Percentiles rank a stretch among this genome's conserved stretches.
Evolutionary conservation across 2,329 filamentous ascomycete species (phyloP).

Genomic region (Dactylellina haptotyla): DNA sequence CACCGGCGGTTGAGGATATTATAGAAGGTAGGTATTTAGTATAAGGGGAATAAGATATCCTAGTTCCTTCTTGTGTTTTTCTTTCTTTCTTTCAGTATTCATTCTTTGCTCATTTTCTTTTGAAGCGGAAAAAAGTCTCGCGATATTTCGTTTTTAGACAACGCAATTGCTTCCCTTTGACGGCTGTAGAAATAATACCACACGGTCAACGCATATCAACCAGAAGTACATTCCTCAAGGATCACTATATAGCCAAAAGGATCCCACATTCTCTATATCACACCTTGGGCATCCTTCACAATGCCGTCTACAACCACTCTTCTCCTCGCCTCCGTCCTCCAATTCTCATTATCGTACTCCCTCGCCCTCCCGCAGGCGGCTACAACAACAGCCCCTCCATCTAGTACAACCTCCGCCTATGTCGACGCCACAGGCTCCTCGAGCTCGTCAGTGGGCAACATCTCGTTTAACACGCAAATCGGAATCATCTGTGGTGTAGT

Average conservation of each 20-base stretch:
- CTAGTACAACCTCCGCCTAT: constrained; percentile 19
- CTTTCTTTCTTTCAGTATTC: constrained; percentile 4
- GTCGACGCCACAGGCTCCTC: constrained; percentile 28
- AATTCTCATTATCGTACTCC: constrained; percentile 39
- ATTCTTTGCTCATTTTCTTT: constrained; percentile 10
- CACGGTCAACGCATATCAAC: constrained; percentile 34
- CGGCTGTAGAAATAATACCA: constrained; percentile 24
- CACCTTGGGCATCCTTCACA: not conserved
- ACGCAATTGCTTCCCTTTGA: constrained; percentile 7
- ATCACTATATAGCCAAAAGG: not conserved
- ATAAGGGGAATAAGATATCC: constrained; percentile 42
- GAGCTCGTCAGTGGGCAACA: constrained; percentile 16
- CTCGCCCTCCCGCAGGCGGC: constrained; percentile 34
- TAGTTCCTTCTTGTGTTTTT: not conserved
- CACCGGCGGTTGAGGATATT: constrained; percentile 31
- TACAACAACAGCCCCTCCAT: constrained; percentile 26
- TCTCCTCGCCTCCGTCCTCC: constrained; percentile 34
- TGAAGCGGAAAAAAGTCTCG: constrained; percentile 8
- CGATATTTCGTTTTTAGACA: not conserved
- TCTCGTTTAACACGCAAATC: constrained; percentile 24
- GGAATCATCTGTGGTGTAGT: constrained; percentile 46
- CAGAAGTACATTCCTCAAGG: not conserved
- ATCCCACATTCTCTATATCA: not conserved
- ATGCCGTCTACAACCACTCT: constrained; percentile 33
- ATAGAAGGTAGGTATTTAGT: constrained; percentile 19